phyloP scores from a whole-genome alignment of 129 eudicot species.

The Escallonia herrerae region DNA sequence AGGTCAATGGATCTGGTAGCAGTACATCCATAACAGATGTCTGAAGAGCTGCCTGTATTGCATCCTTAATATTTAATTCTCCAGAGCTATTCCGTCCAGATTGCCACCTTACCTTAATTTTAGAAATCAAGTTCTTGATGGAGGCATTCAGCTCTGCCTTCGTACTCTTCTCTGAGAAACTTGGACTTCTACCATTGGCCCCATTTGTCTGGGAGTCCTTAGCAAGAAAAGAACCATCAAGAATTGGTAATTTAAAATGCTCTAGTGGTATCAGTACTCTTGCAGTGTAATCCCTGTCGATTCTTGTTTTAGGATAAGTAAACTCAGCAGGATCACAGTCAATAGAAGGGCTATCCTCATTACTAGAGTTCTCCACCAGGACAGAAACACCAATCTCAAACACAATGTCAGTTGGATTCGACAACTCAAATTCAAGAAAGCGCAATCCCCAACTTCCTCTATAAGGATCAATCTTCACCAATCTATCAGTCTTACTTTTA shows the following conservation, averaged over 20 bases:
- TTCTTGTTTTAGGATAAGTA: slow-evolving; percentile 78
- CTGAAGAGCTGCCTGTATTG: slow-evolving; percentile 90
- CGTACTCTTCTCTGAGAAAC: slow-evolving; percentile 64
- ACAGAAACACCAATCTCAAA: slow-evolving; percentile 87
- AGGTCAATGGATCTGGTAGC: slow-evolving; percentile 90
- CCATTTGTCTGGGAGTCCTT: slow-evolving; percentile 41
- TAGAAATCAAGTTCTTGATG: slow-evolving; percentile 74
- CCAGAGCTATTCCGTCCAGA: slow-evolving; percentile 97
- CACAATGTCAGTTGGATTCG: slow-evolving; percentile 89
- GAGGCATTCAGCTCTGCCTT: slow-evolving; percentile 83
- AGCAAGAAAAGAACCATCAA: slow-evolving; percentile 68
- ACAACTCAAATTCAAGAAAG: slow-evolving; percentile 88
- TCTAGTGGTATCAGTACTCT: slow-evolving; percentile 88
- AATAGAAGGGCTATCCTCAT: slow-evolving; percentile 16
- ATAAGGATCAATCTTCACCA: slow-evolving; percentile 86
- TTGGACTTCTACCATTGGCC: slow-evolving; percentile 30
- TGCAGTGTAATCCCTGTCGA: slow-evolving; percentile 88
- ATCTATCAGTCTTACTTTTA: slow-evolving; percentile 39
- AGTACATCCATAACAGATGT: slow-evolving; percentile 91
- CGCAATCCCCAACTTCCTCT: slow-evolving; percentile 98
- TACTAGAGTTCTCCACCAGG: slow-evolving; percentile 54
- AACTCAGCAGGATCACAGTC: slow-evolving; percentile 36
- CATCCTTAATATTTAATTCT: slow-evolving; percentile 83
- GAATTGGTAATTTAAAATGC: slow-evolving; percentile 85
- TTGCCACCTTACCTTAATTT: slow-evolving; percentile 90